phyloP scores from a whole-genome alignment of 345 rosid genomes.

The Durio zibethinus region DNA sequence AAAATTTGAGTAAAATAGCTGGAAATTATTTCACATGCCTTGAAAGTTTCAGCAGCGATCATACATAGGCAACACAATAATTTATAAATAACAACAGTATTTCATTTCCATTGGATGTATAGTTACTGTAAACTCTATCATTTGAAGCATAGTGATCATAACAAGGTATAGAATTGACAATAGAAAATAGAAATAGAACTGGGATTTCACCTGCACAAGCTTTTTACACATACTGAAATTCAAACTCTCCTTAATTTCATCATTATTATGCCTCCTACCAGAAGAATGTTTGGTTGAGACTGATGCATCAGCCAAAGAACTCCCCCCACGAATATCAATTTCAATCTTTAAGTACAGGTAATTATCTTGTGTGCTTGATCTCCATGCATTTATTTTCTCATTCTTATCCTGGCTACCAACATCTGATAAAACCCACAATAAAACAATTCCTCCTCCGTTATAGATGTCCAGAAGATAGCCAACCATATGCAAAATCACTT shows the following conservation, averaged over 20 bases:
- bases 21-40: neutral
- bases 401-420: conserved; percentile 45
- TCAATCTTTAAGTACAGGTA: conserved; percentile 60
- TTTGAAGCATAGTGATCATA: neutral
- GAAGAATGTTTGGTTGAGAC: conserved; percentile 29
- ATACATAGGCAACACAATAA: neutral
- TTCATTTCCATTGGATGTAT: conserved; percentile 3
- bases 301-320: conserved; percentile 38
- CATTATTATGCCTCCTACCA: conserved; percentile 38
- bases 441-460: conserved; percentile 53
- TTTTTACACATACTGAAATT: conserved; percentile 85
- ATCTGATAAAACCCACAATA: conserved; percentile 51
- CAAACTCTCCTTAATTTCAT: conserved; percentile 58
- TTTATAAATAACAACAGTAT: neutral
- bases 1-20: neutral
- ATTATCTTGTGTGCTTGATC: conserved; percentile 44
- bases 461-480: conserved; percentile 67
- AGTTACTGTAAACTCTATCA: neutral
- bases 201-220: conserved; percentile 74
- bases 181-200: neutral
- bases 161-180: neutral
- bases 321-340: conserved; percentile 53
- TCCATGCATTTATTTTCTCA: conserved; percentile 54
- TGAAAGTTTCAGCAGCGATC: neutral
- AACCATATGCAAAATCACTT: conserved; percentile 88